Conservation (phyloP, 1,284 basidiomycete genomes). For the Ceratobasidium theobromae region DNA sequence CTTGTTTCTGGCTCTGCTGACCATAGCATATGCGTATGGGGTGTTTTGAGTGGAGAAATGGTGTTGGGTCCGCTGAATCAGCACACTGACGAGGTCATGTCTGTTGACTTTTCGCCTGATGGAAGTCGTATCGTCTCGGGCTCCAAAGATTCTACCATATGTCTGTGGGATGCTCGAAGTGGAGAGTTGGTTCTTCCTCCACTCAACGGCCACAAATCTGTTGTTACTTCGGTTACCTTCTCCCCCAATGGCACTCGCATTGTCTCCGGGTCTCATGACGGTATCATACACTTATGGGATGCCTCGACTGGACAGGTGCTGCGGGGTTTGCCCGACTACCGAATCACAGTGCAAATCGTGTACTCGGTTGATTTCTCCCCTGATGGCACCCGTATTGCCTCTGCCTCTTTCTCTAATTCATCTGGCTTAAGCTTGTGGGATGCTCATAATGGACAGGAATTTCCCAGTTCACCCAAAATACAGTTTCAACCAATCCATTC, state of each 20-base stretch:
- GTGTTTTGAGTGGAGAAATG: background rate
- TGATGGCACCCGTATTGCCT: background rate
- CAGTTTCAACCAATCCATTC: background rate
- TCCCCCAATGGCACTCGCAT: conserved; percentile 13
- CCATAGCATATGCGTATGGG: conserved; percentile 23
- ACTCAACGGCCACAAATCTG: background rate
- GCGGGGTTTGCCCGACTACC: background rate
- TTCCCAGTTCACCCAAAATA: background rate
- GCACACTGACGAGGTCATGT: background rate
- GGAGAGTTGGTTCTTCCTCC: no score
- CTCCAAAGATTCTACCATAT: background rate
- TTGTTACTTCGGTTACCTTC: conserved; percentile 9
- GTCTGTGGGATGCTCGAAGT: conserved; percentile 17
- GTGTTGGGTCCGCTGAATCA: background rate
- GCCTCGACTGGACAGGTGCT: background rate
- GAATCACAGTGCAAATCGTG: background rate
- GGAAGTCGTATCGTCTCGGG: background rate
- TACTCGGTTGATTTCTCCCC: background rate
- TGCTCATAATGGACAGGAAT: background rate
- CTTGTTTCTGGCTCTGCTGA: conserved; percentile 26
- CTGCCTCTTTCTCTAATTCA: background rate
- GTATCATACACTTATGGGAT: conserved; percentile 11
- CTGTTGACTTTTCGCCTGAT: background rate
- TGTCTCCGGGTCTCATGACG: conserved; percentile 4
- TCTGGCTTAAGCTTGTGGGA: background rate